Percentiles rank a stretch among this genome's conserved stretches.
Evolutionary conservation across 164 flowering plant species (phyloP).

Genomic region (Saururus chinensis): DNA sequence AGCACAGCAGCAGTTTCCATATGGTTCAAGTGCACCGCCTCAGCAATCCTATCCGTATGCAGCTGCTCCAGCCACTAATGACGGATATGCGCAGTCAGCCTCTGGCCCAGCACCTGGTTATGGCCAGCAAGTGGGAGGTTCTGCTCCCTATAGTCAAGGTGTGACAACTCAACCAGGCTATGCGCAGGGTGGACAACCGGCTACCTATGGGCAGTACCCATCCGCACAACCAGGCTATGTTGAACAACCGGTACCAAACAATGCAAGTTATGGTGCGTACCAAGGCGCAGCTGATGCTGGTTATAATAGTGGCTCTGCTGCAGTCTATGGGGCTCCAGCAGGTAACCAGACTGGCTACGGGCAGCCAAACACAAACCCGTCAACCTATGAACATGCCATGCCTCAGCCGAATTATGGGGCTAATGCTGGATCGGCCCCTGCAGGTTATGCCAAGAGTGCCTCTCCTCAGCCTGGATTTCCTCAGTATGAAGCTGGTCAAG

Average conservation of each 20-base stretch:
- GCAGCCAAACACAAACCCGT: constrained; percentile 40
- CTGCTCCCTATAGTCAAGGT: constrained; percentile 13
- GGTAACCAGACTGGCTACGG: constrained; percentile 37
- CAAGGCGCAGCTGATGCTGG: constrained; percentile 42
- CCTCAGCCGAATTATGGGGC: constrained; percentile 15
- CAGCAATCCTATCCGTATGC: constrained; percentile 59
- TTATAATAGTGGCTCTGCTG: constrained; percentile 5
- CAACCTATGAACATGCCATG: constrained; percentile 46
- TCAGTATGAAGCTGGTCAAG: too few relatives aligned
- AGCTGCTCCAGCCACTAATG: constrained; percentile 31
- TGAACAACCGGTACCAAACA: constrained; percentile 45
- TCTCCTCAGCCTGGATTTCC: too few relatives aligned
- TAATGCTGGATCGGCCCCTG: constrained; percentile 18
- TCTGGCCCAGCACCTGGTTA: constrained; percentile 35
- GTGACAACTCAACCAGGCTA: constrained; percentile 32
- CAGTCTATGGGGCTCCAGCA: constrained; percentile 37
- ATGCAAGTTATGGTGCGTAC: constrained; percentile 38
- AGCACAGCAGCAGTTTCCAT: constrained; percentile 55
- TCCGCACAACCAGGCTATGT: constrained; percentile 47
- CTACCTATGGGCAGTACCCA: constrained; percentile 42
- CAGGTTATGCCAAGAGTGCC: constrained; percentile 14
- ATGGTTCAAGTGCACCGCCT: constrained; percentile 35
- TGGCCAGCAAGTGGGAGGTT: constrained; percentile 19
- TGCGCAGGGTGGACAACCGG: constrained; percentile 40
- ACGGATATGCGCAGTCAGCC: constrained; percentile 44